These are phyloP conservation scores for Pascua sp. DNA, from an alignment of 1,284 basidiomycete genomes.

Conservation along the genomic window DNA sequence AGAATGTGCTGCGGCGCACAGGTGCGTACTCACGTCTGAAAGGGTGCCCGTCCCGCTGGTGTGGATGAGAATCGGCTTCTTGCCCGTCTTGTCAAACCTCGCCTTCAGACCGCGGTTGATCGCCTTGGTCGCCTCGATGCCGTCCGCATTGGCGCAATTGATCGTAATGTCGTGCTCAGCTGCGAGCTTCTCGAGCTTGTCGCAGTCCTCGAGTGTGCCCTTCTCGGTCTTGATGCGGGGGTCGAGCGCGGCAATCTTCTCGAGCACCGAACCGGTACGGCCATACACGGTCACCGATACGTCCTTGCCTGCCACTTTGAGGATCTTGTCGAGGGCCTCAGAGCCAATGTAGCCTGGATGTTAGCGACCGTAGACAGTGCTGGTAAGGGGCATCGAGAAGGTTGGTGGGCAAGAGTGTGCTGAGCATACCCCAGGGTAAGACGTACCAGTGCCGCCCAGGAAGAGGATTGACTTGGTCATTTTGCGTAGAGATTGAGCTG, in stretches of 20 bases:
- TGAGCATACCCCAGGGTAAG: too few species aligned
- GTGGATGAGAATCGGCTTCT: slow-evolving; percentile 44
- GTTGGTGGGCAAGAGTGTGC: too few species aligned
- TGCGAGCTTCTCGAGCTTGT: slow-evolving; percentile 33
- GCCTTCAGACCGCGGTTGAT: slow-evolving; percentile 43
- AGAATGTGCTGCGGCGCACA: too few species aligned
- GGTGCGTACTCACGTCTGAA: slow-evolving; percentile 23
- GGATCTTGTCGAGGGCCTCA: slow-evolving; percentile 6
- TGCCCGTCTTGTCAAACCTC: slow-evolving; percentile 38
- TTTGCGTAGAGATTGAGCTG: not conserved
- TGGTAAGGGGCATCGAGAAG: not conserved
- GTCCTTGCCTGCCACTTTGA: slow-evolving; percentile 1
- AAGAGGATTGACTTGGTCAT: slow-evolving; percentile 13
- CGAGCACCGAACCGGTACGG: slow-evolving; percentile 4
- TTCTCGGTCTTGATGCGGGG: slow-evolving; percentile 3
- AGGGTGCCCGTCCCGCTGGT: slow-evolving; percentile 49
- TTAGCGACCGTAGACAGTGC: not conserved
- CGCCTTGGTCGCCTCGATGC: slow-evolving; percentile 34
- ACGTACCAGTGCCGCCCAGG: slow-evolving; percentile 13
- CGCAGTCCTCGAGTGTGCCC: slow-evolving; percentile 33
- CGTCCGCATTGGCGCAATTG: slow-evolving; percentile 46
- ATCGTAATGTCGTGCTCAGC: slow-evolving; percentile 42
- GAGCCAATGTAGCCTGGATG: slow-evolving; percentile 15
- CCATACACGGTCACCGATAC: slow-evolving; percentile 6
- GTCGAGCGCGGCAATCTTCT: not conserved